Evolutionary conservation across 352 stramenopile species (phyloP), one percentile per base, ranked within the genome.

Genomic region (Phytopythium boreale): DNA sequence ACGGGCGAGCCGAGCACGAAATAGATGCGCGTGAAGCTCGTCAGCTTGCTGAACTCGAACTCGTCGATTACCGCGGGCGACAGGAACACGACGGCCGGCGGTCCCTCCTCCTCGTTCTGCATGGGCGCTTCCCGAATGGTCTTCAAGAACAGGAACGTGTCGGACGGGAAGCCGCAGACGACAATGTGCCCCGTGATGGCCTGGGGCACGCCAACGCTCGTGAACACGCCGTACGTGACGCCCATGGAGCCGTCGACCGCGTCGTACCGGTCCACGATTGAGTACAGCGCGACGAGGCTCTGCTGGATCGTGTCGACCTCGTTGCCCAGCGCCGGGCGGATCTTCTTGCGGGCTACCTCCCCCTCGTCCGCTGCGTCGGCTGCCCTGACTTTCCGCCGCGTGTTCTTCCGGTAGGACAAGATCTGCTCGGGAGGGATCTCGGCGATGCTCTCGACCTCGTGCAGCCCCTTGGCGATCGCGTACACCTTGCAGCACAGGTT

Each of bases 401-500:
- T 68, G 27, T 73, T 89, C 68, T 93, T 91, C 7, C 85, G 82
- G 50, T 90, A 93, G 26, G 79, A 88, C 15, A 91, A 63, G 26
- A 93, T 81, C 55, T 92, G 82, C 27, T 93, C 85, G 0, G 76
- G 79, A 7, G 82, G 80, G 62, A 91, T 90, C 56, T 86, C 71
- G 27, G 77, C 65, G 27, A 91, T 72, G 17, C 70, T 64, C 62
- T 90, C 82, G 19, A 93, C 76, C 0, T 80, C 75, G 7, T 66
- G 75, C 10, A 87, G 61, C 4, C 72, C 71, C 53, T 88, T 88
- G 12, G 83, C 82, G 41, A 93, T 80, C 2, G 79, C 81, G 53
- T 90, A 93, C 22, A 93, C 77, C 43, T 91, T 93, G 68, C 85
- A 92, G 64, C 85, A 93, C 46, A 90, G 34, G 44, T 89, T 92